Conservation (phyloP, 441 rosid genomes). For the Eruca vesicaria region DNA sequence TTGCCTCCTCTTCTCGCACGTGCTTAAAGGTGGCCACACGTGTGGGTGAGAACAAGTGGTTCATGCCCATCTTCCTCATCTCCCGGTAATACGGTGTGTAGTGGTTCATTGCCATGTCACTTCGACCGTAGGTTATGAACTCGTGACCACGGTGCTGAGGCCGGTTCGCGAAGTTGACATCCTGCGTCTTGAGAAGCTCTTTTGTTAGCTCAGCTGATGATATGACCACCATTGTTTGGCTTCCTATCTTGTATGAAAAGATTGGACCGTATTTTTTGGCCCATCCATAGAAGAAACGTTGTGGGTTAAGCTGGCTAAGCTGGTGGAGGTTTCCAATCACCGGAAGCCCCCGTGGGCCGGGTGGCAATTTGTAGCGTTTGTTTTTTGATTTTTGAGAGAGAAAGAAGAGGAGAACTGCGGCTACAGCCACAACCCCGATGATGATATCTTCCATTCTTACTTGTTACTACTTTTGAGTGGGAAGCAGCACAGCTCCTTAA, state of each 20-base stretch:
- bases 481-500: background rate
- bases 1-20: conserved; percentile 52
- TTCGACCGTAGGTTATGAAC: conserved; percentile 37
- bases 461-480: background rate
- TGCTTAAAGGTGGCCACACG: conserved; percentile 49
- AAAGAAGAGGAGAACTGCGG: conserved; percentile 23
- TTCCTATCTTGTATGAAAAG: conserved; percentile 43
- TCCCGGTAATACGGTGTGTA: conserved; percentile 43
- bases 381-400: conserved; percentile 1
- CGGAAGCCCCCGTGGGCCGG: conserved; percentile 46
- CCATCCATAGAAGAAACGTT: conserved; percentile 34
- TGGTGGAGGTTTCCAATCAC: conserved; percentile 55
- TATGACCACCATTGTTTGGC: conserved; percentile 32
- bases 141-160: conserved; percentile 35
- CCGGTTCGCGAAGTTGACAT: conserved; percentile 37
- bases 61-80: conserved; percentile 44
- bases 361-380: conserved; percentile 23
- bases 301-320: conserved; percentile 30
- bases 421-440: conserved; percentile 14
- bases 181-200: conserved; percentile 47
- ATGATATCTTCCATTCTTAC: conserved; percentile 26
- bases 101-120: conserved; percentile 42
- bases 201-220: conserved; percentile 49
- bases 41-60: conserved; percentile 48
- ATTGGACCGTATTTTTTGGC: conserved; percentile 49